These are phyloP conservation scores for Daldinia grandis DNA, from an alignment of 495 filamentous ascomycete genomes.

Conservation along the genomic window DNA sequence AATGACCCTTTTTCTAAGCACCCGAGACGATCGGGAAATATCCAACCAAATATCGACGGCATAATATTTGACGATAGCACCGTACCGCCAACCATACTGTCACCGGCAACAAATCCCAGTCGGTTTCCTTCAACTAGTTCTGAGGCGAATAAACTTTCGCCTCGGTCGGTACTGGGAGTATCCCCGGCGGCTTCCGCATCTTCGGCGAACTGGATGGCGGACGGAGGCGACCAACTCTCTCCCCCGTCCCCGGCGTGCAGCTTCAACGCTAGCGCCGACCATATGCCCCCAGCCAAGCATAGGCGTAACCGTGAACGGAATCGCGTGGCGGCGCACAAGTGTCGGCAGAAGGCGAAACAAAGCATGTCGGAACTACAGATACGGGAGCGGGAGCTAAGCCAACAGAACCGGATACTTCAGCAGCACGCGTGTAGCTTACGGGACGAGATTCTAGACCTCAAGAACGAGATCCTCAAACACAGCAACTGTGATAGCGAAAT, in stretches of 20 bases:
- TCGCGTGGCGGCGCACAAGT: conserved; percentile 73
- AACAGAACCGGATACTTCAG: conserved; percentile 36
- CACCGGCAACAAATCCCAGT: not conserved
- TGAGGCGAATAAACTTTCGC: not conserved
- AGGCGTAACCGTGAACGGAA: conserved; percentile 62
- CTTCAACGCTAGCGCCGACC: not conserved
- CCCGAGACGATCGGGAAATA: not conserved
- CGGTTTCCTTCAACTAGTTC: not conserved
- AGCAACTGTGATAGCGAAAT: conserved; percentile 60
- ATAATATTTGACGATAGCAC: not conserved
- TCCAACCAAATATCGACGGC: not conserved
- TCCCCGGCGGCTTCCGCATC: conserved; percentile 2
- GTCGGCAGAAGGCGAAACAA: conserved; percentile 73
- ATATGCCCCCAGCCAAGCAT: not conserved
- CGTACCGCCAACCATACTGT: not conserved
- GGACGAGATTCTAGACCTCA: conserved; percentile 61
- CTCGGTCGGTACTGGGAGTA: not conserved
- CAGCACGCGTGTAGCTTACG: conserved; percentile 47
- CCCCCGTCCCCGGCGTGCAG: not conserved
- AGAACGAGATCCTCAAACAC: conserved; percentile 63
- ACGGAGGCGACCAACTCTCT: not conserved
- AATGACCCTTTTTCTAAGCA: not conserved
- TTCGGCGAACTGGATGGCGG: conserved; percentile 12
- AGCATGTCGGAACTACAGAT: conserved; percentile 57
- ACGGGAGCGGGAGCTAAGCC: conserved; percentile 39